Evolutionary conservation across 2,329 filamentous ascomycete genomes (phyloP).

Genomic region (Aspergillus awamori): DNA sequence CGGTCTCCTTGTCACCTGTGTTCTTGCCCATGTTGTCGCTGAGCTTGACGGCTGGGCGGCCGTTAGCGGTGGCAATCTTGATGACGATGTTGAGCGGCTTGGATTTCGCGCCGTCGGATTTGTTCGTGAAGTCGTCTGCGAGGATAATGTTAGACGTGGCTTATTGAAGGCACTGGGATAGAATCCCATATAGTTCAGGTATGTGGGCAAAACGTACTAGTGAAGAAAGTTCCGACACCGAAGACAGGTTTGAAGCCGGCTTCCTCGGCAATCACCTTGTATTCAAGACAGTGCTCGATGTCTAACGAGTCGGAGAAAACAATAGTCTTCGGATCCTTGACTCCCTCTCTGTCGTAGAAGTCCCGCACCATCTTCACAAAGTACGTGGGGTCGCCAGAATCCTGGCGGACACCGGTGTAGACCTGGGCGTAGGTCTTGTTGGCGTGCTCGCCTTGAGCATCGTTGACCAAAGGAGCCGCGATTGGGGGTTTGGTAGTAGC

Average conservation of each 20-base stretch:
- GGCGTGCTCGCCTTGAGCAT: conserved; percentile 42
- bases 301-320: conserved; percentile 97
- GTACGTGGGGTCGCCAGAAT: conserved; percentile 80
- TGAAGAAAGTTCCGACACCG: conserved; percentile 93
- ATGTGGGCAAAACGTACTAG: conserved; percentile 56
- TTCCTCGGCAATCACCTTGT: conserved; percentile 79
- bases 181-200: no score
- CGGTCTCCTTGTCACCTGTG: conserved; percentile 78
- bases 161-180: not conserved
- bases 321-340: conserved; percentile 80
- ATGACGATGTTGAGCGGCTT: conserved; percentile 96
- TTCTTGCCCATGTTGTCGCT: conserved; percentile 93
- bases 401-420: conserved; percentile 83
- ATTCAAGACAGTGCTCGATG: conserved; percentile 86
- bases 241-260: conserved; percentile 84
- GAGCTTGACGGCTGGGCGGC: conserved; percentile 85
- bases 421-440: conserved; percentile 74
- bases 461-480: conserved; percentile 44
- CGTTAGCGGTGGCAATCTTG: conserved; percentile 84
- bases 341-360: conserved; percentile 76
- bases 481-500: conserved; percentile 47
- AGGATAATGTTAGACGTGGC: not conserved
- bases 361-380: conserved; percentile 78
- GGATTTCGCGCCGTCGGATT: conserved; percentile 76
- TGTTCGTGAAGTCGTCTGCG: conserved; percentile 76